Base-by-base conservation (phyloP, 768 basidiomycete genomes). In the Pleurotus djamor region DNA sequence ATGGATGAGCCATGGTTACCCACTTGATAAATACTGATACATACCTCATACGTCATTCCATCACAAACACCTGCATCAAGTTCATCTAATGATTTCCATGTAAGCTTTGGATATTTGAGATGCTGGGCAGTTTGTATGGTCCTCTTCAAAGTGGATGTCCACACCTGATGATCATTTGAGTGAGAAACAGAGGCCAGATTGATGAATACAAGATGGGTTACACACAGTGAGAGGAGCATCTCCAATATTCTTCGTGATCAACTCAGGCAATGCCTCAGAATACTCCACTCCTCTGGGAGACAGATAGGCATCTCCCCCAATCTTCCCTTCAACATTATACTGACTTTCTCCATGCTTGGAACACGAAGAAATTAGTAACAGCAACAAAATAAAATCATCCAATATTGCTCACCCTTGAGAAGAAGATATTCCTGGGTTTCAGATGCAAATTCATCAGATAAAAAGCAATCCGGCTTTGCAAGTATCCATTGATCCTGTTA, bases 31-130 rank as follows among this genome's bases (percentile, higher is more conserved):
- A 17, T 3, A 5, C 6, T 16, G 17, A 44, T 4, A 28, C 49
- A 33, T 66, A 76, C 78, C 68, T 94, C 89, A 66, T 99, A 99
- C 4, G 97, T 98, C 97, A 99, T 98, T 13, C 90, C 97, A 73
- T 99, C 97, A 68, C 97, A 99, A 36, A 99, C 97, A 28, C 97
- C 97, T 6, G 97, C 97, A 71, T 99, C 97, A 28, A 99, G 80
- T 73, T 99, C 97, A 67, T 99, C 97, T 55, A 99, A 76, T 1
- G 94, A 94, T 72, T 99, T 99, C 97, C 97, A 99, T 3, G 96
- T 98, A 63, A 98, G 76, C 66, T 98, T 97, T 48, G 88, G 80
- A 68, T 94, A 98, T 1, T 90, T 87, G 14, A 99, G 79, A 62
- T 83, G 65, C 41, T 87, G 82, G 3, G 85, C 96, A 0, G 96